Evolutionary conservation across 441 rosid genomes (phyloP), one percentile per base, ranked within the genome.

Genomic region (Macaranga tanarius): DNA sequence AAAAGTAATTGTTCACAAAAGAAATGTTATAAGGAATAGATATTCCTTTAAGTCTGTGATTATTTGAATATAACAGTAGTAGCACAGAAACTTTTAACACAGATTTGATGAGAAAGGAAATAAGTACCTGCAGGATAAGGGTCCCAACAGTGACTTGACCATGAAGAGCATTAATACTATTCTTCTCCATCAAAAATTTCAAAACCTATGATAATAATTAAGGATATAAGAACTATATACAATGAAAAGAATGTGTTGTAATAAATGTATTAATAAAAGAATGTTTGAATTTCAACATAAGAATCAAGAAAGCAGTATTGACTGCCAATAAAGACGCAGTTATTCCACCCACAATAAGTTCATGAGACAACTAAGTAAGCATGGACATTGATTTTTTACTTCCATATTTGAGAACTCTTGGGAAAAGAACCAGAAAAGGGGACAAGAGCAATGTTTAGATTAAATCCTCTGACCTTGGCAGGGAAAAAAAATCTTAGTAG

Each of bases 91-190:
- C 25, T 31, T 25, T 23, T 47, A 63, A 71, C 55, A 72, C 31
- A 56, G 50, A 71, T 48, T 67, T 68, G 42, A 45, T 40, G 59
- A 66, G 55, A 19, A 69, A 68, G 52, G 10, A 76, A 75, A 68
- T 70, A 66, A 66, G 73, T 84, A 92, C 97, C 99, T 94, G 99
- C 79, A 94, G 86, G 78, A 94, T 90, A 70, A 94, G 97, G 72
- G 85, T 94, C 69, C 99, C 97, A 74, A 92, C 80, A n/a, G 97
- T 92, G 73, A 94, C 96, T 81, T 94, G 99, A 82, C 97, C 97
- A 78, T 94, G 97, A 67, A 94, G 91, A 34, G 95, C 91, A 90
- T 75, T 92, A 68, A 89, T 80, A 76, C 93, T 89, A 86, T 92
- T 94, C 82, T 81, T 90, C 83, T 94, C 97, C 99, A 92, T 88